A percentile compares a stretch with the other conserved stretches of the same genome.
phyloP scores from a whole-genome alignment of 129 eudicot genomes.

The Helichrysum umbraculigerum region DNA sequence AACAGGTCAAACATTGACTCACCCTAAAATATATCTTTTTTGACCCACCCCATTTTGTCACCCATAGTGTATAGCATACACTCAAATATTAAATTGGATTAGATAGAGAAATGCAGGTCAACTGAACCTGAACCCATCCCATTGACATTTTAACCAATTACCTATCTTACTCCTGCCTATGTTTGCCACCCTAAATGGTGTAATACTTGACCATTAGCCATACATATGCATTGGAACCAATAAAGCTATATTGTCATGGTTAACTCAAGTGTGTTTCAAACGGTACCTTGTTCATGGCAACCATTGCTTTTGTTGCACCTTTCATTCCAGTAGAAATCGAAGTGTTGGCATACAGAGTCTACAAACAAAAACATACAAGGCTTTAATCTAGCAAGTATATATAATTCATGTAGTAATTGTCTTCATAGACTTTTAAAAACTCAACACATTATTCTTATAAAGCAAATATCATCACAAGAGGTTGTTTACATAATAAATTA shows the following conservation, averaged over 20 bases:
- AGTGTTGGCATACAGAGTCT: conserved; percentile 92
- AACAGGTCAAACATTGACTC: no score
- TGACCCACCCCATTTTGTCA: no score
- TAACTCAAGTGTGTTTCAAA: conserved; percentile 1
- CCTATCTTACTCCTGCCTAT: no score
- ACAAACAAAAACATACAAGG: conserved; percentile 9
- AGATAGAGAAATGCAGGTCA: background rate
- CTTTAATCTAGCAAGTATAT: conserved; percentile 1
- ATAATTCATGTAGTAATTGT: background rate
- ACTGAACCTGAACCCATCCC: background rate
- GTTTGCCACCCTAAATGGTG: no score
- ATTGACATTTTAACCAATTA: background rate
- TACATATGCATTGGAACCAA: no score
- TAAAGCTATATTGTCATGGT: conserved; percentile 2
- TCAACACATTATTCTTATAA: background rate
- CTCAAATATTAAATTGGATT: background rate
- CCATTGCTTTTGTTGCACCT: conserved; percentile 98
- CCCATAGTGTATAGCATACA: no score
- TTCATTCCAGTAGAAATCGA: conserved; percentile 96
- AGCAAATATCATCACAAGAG: background rate
- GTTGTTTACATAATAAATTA: background rate
- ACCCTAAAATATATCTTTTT: no score
- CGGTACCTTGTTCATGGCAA: conserved; percentile 89
- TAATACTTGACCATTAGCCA: no score
- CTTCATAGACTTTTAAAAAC: no score